A percentile compares a stretch with the other conserved stretches of the same genome.
phyloP scores from a whole-genome alignment of 2,329 filamentous ascomycete species.

The Exophiala lecanii-corni region DNA sequence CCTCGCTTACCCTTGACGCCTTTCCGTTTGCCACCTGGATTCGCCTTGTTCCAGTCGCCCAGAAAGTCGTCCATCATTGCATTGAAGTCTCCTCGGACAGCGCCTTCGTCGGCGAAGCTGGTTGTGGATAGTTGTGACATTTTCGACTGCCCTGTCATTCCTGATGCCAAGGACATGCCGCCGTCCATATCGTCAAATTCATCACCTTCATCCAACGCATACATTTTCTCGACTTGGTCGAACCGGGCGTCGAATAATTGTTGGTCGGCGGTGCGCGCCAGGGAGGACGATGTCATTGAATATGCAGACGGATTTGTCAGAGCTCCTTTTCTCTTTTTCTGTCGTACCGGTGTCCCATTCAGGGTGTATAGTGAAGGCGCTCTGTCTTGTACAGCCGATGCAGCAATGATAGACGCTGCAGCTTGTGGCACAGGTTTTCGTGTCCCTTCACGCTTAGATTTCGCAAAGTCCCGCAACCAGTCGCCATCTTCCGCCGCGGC shows the following conservation, averaged over 20 bases:
- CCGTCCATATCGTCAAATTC: slow-evolving; percentile 45
- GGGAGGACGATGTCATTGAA: slow-evolving; percentile 85
- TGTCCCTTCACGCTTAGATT: slow-evolving; percentile 76
- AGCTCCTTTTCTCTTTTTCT: slow-evolving; percentile 94
- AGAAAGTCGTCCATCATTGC: slow-evolving; percentile 91
- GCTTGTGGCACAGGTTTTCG: slow-evolving; percentile 36
- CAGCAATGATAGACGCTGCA: slow-evolving; percentile 36
- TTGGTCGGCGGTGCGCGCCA: slow-evolving; percentile 82
- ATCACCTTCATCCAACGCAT: slow-evolving; percentile 57
- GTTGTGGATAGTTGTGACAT: slow-evolving; percentile 61
- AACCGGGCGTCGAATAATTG: slow-evolving; percentile 83
- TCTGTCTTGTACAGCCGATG: slow-evolving; percentile 36
- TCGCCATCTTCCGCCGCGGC: slow-evolving; percentile 62
- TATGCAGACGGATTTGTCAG: slow-evolving; percentile 81
- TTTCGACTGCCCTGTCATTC: slow-evolving; percentile 41
- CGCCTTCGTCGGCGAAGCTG: slow-evolving; percentile 41
- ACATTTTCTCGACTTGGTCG: slow-evolving; percentile 82
- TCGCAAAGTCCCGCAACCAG: slow-evolving; percentile 89
- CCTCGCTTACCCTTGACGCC: slow-evolving; percentile 54
- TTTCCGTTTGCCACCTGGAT: slow-evolving; percentile 37
- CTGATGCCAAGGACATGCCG: slow-evolving; percentile 47
- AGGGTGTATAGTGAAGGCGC: slow-evolving; percentile 49
- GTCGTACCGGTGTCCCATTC: slow-evolving; percentile 60
- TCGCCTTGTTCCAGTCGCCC: slow-evolving; percentile 51
- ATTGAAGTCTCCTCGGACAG: slow-evolving; percentile 75